phyloP scores from a whole-genome alignment of 345 rosid genomes.

The Linum trigynum region DNA sequence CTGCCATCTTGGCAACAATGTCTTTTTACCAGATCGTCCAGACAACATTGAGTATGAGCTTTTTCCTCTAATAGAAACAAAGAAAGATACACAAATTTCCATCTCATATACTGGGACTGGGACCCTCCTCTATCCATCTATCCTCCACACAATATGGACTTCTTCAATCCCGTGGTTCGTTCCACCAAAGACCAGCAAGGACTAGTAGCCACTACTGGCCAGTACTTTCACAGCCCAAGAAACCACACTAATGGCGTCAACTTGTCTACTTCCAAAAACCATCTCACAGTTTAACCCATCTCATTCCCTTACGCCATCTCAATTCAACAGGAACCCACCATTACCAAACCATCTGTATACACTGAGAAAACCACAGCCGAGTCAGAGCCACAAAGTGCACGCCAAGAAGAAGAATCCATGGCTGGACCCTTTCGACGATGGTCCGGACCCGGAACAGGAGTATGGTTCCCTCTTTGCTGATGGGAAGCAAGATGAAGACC shows the following conservation, averaged over 20 bases:
- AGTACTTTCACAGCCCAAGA: background rate
- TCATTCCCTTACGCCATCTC: slow-evolving; percentile 25
- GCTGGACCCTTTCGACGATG: slow-evolving; percentile 80
- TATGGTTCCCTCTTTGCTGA: slow-evolving; percentile 70
- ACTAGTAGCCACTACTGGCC: slow-evolving; percentile 6
- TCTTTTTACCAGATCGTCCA: too few species aligned
- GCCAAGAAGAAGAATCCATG: slow-evolving; percentile 68
- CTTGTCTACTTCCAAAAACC: slow-evolving; percentile 43
- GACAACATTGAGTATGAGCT: too few species aligned
- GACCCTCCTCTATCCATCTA: slow-evolving; percentile 61
- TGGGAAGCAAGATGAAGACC: slow-evolving; percentile 90
- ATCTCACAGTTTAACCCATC: slow-evolving; percentile 38
- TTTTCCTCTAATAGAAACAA: too few species aligned
- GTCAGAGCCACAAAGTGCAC: slow-evolving; percentile 14
- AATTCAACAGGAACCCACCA: slow-evolving; percentile 26
- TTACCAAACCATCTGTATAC: slow-evolving; percentile 20
- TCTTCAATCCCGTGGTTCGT: too few species aligned
- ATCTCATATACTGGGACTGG: slow-evolving; percentile 6
- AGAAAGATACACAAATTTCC: background rate
- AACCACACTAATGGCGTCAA: slow-evolving; percentile 35
- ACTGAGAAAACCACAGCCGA: slow-evolving; percentile 14
- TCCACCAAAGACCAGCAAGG: slow-evolving; percentile 4
- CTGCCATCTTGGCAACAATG: too few species aligned
- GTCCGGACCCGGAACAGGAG: slow-evolving; percentile 58
- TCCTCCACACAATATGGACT: slow-evolving; percentile 35